Base-by-base conservation (phyloP, 2,329 filamentous ascomycete species). In the Rhytidhysteron rufulum region DNA sequence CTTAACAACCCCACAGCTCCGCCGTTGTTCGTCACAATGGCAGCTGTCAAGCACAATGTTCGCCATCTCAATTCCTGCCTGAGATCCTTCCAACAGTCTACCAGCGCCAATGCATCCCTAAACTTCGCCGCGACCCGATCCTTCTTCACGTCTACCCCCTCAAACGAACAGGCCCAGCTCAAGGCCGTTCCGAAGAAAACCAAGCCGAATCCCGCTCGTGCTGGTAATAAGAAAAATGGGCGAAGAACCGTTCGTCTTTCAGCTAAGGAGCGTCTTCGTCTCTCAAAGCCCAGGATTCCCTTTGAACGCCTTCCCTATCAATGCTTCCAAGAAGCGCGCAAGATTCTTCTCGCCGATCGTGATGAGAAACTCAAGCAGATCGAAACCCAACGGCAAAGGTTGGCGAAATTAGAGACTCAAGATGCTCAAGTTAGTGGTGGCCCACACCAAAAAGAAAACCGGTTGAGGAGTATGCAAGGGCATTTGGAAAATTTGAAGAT, bases 251-350 rank as follows among this genome's bases (percentile, higher is more conserved):
- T 89, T 58, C n/a, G n/a, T n/a, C n/a, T n/a, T n/a, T n/a, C n/a
- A n/a, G n/a, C n/a, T n/a, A n/a, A n/a, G n/a, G n/a, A n/a, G n/a
- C n/a, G n/a, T n/a, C n/a, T n/a, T n/a, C n/a, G n/a, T n/a, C n/a
- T n/a, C n/a, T n/a, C n/a, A n/a, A n/a, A n/a, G n/a, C n/a, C n/a
- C n/a, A n/a, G n/a, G n/a, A n/a, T 95, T 36, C 88, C 90, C 19
- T 96, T 98, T 62, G 88, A 95, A 72, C 86, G 91, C 62, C 73
- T 98, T 51, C 93, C 93, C 15, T 98, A 94, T 71, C 91, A 97
- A 75, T 93, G 88, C 68, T 98, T 97, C 72, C 93, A 98, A 69
- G 90, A 96, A 71, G 93, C 93, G 30, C 81, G 90, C 48, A 87
- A 88, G 63, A 69, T 97, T 35, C 73, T 98, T 41, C 76, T 82